Evolutionary conservation across 2,329 filamentous ascomycete genomes (phyloP).

Genomic region (Ophiostoma montium): DNA sequence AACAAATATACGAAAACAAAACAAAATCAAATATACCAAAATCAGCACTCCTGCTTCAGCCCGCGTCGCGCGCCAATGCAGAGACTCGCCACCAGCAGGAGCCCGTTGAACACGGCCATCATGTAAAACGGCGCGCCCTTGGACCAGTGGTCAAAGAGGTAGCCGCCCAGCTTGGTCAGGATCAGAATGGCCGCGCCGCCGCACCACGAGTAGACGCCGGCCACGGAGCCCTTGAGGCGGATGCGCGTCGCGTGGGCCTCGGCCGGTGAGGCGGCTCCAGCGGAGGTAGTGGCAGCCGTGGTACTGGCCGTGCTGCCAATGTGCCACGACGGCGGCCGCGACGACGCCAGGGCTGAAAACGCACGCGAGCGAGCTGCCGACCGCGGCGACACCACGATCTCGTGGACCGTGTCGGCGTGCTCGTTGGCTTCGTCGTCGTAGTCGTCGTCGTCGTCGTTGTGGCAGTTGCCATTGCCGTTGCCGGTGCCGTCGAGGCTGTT

Average conservation of each 20-base stretch:
- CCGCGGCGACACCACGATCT: slow-evolving; percentile 2
- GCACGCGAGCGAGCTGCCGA: slow-evolving; percentile 5
- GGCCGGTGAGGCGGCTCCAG: neutral
- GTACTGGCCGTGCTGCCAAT: neutral
- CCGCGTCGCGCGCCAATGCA: slow-evolving; percentile 31
- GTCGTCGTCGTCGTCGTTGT: neutral
- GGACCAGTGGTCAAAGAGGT: slow-evolving; percentile 64
- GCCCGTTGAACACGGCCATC: slow-evolving; percentile 76
- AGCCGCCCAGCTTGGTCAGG: slow-evolving; percentile 80
- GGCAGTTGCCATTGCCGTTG: no score
- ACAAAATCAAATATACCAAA: no score
- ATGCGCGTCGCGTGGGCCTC: slow-evolving; percentile 30
- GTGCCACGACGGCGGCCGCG: neutral
- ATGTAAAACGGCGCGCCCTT: slow-evolving; percentile 80
- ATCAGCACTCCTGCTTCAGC: slow-evolving; percentile 9
- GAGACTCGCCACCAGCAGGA: slow-evolving; percentile 47
- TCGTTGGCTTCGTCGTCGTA: neutral
- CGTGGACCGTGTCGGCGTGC: slow-evolving; percentile 1
- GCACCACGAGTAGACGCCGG: slow-evolving; percentile 83
- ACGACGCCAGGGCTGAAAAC: slow-evolving; percentile 4
- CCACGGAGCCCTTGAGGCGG: slow-evolving; percentile 78
- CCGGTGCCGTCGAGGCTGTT: neutral
- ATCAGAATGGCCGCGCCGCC: slow-evolving; percentile 83
- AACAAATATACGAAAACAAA: no score
- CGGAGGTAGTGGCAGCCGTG: neutral